Evolutionary conservation across 306 rosid species (phyloP), one percentile per base, ranked within the genome.

Genomic region (Sophora flavescens): DNA sequence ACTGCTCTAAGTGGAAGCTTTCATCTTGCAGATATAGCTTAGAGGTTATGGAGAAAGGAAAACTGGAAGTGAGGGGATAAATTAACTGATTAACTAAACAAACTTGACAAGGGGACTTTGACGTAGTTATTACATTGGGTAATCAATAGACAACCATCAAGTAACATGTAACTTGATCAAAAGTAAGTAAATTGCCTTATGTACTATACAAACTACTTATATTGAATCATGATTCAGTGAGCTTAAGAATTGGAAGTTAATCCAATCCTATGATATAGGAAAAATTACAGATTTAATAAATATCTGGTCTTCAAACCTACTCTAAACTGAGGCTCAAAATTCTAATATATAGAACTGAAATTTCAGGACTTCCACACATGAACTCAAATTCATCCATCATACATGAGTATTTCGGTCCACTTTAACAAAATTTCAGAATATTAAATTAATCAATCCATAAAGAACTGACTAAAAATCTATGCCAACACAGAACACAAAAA

Each of bases 341-440:
- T 41, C 26, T 51, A 72, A 11, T 13, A 72, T 42, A 22, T 14
- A 2, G 30, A 26, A 26, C 42, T 39, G 47, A 57, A 72, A 32
- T 70, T 70, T 36, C 63, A 16, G 51, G 63, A 30, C 7, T 9
- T 35, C 51, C 18, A 51, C 57, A 5, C 22, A 51, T 51, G 6
- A 51, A 60, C 13, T 18, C 44, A 33, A 52, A 53, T 54, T 70
- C 9, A 22, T 38, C 53, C 39, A 38, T 71, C 33, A 30, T 30
- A 68, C 50, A 2, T 51, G 10, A 68, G 74, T 68, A 50, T 11
- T 32, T 62, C 45, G 51, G 54, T 26, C 32, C 65, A 75, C 22
- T 52, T 13, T 22, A 22, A 52, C 13, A 38, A 65, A 26, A 54
- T 18, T 53, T 64, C 48, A n/a, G 4, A 13, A 59, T 50, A 66